Conservation (phyloP, 179 eudicot genomes). For the Gypsophila paniculata region DNA sequence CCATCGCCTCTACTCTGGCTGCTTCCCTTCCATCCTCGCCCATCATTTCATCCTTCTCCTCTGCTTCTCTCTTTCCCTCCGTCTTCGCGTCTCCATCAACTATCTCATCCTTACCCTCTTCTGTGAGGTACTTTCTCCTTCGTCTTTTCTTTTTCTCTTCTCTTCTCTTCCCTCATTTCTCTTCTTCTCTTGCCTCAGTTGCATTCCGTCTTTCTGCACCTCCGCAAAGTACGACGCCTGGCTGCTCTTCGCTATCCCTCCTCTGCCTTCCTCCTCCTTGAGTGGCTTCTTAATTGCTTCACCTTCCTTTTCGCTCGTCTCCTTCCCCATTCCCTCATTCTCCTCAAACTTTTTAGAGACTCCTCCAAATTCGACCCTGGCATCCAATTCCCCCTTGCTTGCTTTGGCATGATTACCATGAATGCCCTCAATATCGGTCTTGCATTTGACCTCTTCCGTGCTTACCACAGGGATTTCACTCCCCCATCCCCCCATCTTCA, state of each 20-base stretch:
- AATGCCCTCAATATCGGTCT: slow-evolving; percentile 69
- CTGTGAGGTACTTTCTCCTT: too few species aligned
- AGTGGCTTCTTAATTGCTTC: slow-evolving; percentile 73
- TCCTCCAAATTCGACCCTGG: slow-evolving; percentile 74
- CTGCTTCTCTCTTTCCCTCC: slow-evolving; percentile 86
- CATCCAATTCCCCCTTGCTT: slow-evolving; percentile 77
- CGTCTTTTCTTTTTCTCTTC: too few species aligned
- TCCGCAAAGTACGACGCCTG: slow-evolving; percentile 72
- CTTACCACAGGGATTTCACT: slow-evolving; percentile 51
- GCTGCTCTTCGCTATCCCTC: slow-evolving; percentile 65
- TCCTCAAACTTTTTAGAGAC: slow-evolving; percentile 63
- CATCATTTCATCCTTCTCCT: slow-evolving; percentile 88
- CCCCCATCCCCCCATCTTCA: slow-evolving; percentile 16
- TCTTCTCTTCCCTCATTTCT: too few species aligned
- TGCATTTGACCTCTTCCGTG: slow-evolving; percentile 65
- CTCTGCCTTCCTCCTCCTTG: slow-evolving; percentile 58
- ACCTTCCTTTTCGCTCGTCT: slow-evolving; percentile 62
- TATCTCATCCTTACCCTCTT: slow-evolving; percentile 89
- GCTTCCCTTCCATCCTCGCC: slow-evolving; percentile 71
- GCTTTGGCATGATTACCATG: slow-evolving; percentile 79
- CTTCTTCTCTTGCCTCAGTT: too few species aligned
- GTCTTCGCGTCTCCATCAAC: slow-evolving; percentile 85
- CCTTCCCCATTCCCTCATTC: slow-evolving; percentile 61
- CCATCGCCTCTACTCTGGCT: slow-evolving; percentile 54
- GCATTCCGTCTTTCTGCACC: slow-evolving; percentile 76